Evolutionary conservation across 148 eudicot genomes (phyloP), one percentile per base, ranked within the genome.

Genomic region (Beta vulgaris): DNA sequence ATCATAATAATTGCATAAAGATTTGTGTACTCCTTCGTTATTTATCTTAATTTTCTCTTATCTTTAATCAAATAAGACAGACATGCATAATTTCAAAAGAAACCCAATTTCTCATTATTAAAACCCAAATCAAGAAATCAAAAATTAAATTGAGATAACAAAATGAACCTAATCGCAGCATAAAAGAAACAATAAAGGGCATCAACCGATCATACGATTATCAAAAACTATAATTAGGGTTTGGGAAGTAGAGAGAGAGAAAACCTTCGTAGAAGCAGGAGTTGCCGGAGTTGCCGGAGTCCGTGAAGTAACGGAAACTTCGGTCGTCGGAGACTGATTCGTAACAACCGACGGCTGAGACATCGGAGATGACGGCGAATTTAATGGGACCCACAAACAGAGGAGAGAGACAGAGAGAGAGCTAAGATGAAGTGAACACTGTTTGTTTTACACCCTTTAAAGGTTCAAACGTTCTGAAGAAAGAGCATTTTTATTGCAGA

Each of bases 251-350:
- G 21, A 26, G 39, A 40, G 13, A 32, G 49, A 66, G 12, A 13
- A 16, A 35, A 80, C 83, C 83, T 80, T 80, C 43, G 81, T 72
- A 51, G 82, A 70, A 36, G 57, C 62, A 23, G 82, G 74, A 12
- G 79, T 71, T 1, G 83, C 31, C 0, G 82, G 69, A 2, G 77
- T 16, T 31, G 73, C 39, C 25, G 82, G 74, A 29, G 23, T 67
- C 12, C 73, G 74, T 2, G 82, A 79, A 54, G 76, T 65, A 23
- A 64, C 76, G 21, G 81, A 64, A 55, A 35, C 19, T 53, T 78
- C 81, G 28, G 61, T 66, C 0, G 53, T n/a, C 10, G 79, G 73
- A 76, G 79, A 48, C 8, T 62, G 69, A 15, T 69, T 32, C 9
- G 77, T 44, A 2, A 63, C 59, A 0, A 32, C 72, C 14, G 78